These are phyloP conservation scores for Corrigiola litoralis DNA, from an alignment of 179 eudicot species.

Conservation along the genomic window DNA sequence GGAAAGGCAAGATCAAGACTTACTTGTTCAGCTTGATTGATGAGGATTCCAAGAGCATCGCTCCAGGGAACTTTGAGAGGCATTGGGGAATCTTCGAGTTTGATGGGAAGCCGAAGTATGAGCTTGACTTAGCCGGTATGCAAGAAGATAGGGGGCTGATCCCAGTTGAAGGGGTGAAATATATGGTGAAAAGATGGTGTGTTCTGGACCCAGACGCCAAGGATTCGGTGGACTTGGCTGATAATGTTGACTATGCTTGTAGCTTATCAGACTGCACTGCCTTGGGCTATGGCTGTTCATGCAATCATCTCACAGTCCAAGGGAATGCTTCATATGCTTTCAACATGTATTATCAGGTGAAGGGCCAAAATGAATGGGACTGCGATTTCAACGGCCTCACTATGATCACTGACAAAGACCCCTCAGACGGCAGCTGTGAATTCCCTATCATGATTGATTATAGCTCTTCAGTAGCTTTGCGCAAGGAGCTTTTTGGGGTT, in stretches of 20 bases:
- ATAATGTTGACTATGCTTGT: slow-evolving; percentile 73
- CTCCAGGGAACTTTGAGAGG: slow-evolving; percentile 87
- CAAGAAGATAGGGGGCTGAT: slow-evolving; percentile 40
- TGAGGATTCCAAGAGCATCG: slow-evolving; percentile 80
- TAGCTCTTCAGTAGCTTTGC: slow-evolving; percentile 35
- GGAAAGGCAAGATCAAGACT: slow-evolving; percentile 52
- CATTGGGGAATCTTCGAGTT: slow-evolving; percentile 97
- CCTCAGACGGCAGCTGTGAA: slow-evolving; percentile 53
- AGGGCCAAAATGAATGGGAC: slow-evolving; percentile 62
- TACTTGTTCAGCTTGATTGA: slow-evolving; percentile 87
- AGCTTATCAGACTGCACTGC: slow-evolving; percentile 83
- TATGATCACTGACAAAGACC: slow-evolving; percentile 56
- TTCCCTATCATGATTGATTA: slow-evolving; percentile 82
- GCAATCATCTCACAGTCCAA: slow-evolving; percentile 45
- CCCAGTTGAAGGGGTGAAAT: slow-evolving; percentile 61
- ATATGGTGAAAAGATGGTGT: slow-evolving; percentile 70
- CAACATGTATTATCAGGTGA: slow-evolving; percentile 86
- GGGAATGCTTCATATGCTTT: slow-evolving; percentile 95
- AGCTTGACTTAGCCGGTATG: slow-evolving; percentile 55
- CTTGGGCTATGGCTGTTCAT: slow-evolving; percentile 85
- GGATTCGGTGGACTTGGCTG: slow-evolving; percentile 40
- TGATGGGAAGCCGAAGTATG: slow-evolving; percentile 90
- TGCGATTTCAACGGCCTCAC: slow-evolving; percentile 83
- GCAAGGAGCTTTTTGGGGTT: slow-evolving; percentile 26
- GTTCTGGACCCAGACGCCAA: slow-evolving; percentile 49